Conservation (phyloP, 371 early-diverging fungal genomes). For the Rhizopus sp. region DNA sequence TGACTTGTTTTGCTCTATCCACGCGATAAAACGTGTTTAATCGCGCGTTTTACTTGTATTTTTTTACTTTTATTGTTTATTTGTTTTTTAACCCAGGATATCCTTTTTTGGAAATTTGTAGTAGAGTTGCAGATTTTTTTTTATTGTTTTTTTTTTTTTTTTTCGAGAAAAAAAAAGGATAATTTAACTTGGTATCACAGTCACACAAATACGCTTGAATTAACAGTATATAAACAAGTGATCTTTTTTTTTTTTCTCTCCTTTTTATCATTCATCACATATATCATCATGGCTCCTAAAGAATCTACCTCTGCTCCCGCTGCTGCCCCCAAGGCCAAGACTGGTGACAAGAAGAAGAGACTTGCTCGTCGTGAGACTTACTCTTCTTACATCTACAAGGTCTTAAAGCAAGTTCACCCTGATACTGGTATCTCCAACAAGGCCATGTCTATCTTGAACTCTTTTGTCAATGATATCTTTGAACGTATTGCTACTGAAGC, state of each 20-base stretch:
- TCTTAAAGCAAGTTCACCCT: slow-evolving; percentile 97
- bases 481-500: slow-evolving; percentile 91
- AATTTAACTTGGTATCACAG: not conserved
- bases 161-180: not conserved
- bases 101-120: not conserved
- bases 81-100: not conserved
- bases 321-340: slow-evolving; percentile 15
- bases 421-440: slow-evolving; percentile 98
- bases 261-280: not conserved
- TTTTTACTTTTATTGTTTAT: not conserved
- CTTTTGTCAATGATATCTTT: slow-evolving; percentile 97
- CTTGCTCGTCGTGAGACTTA: slow-evolving; percentile 86
- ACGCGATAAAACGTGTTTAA: slow-evolving; percentile 10
- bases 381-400: slow-evolving; percentile 96
- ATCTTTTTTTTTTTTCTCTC: not conserved
- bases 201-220: slow-evolving; percentile 1
- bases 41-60: not conserved
- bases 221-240: not conserved
- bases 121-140: not conserved
- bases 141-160: not conserved
- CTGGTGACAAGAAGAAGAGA: slow-evolving; percentile 60
- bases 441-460: slow-evolving; percentile 98
- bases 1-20: not conserved
- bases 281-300: not conserved
- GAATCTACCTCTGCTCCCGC: not conserved